Percentiles rank a stretch among this genome's conserved stretches.
These are phyloP conservation scores for Aquanectria penicillioides DNA, from an alignment of 2,329 filamentous ascomycete species.

Conservation along the genomic window DNA sequence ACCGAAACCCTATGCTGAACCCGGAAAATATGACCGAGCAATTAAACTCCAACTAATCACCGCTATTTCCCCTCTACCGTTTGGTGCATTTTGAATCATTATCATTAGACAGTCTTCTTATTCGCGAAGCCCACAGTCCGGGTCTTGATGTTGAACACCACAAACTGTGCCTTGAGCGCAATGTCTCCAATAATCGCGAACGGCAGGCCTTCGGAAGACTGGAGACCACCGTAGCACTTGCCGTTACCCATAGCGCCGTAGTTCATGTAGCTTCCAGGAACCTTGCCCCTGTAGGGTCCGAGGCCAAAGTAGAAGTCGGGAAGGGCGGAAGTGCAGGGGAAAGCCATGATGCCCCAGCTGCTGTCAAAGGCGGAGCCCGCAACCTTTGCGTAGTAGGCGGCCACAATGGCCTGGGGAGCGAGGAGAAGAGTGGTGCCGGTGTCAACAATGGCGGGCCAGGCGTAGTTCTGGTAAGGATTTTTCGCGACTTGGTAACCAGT, in stretches of 20 bases:
- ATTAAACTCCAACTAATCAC: not conserved
- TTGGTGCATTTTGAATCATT: not conserved
- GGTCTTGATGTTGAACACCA: slow-evolving; percentile 51
- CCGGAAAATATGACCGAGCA: too few relatives aligned
- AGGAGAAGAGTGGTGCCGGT: slow-evolving; percentile 76
- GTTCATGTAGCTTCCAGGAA: slow-evolving; percentile 52
- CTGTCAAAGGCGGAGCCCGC: slow-evolving; percentile 57
- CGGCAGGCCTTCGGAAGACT: slow-evolving; percentile 49
- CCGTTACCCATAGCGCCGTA: slow-evolving; percentile 43
- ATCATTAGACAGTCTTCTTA: slow-evolving; percentile 41
- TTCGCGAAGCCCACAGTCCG: slow-evolving; percentile 51
- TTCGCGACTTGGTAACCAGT: slow-evolving; percentile 64
- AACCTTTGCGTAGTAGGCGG: slow-evolving; percentile 69
- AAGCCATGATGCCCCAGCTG: slow-evolving; percentile 64
- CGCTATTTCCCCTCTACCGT: not conserved
- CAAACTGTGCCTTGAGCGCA: slow-evolving; percentile 56
- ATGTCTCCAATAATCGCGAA: slow-evolving; percentile 54
- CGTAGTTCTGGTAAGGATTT: slow-evolving; percentile 24
- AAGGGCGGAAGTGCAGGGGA: slow-evolving; percentile 64
- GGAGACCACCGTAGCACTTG: slow-evolving; percentile 50
- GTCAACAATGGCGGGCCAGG: slow-evolving; percentile 70
- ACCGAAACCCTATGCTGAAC: too few relatives aligned
- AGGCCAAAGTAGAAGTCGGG: slow-evolving; percentile 53
- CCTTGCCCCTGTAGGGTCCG: slow-evolving; percentile 45
- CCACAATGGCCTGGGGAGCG: slow-evolving; percentile 62